Percentiles rank a stretch among this genome's conserved stretches.
Conservation (phyloP, 2,329 filamentous ascomycete genomes). For the Parafenestella ontariensis region DNA sequence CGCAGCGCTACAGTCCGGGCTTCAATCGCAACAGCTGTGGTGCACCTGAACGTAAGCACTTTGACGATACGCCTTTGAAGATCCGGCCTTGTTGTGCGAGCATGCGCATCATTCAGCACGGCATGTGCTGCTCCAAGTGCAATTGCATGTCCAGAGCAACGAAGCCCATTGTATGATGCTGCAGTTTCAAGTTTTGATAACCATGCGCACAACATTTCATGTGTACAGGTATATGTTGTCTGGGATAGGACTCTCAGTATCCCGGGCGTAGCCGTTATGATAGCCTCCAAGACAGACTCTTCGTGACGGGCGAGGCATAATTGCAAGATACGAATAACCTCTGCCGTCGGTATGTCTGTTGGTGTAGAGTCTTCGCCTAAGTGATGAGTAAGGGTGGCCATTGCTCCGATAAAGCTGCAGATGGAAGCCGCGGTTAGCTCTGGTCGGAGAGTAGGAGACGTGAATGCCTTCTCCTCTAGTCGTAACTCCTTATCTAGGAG, state of each 20-base stretch:
- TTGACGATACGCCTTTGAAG: slow-evolving; percentile 39
- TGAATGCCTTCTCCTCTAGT: slow-evolving; percentile 49
- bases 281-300: slow-evolving; percentile 41
- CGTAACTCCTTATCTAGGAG: slow-evolving; percentile 41
- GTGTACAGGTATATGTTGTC: slow-evolving; percentile 10
- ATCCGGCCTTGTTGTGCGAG: neutral
- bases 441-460: slow-evolving; percentile 60
- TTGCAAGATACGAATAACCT: slow-evolving; percentile 35
- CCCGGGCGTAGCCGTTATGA: slow-evolving; percentile 31
- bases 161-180: slow-evolving; percentile 48
- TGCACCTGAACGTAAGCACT: slow-evolving; percentile 47
- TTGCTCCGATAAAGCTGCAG: slow-evolving; percentile 60
- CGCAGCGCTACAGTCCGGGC: slow-evolving; percentile 53
- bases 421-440: slow-evolving; percentile 70
- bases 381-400: slow-evolving; percentile 25
- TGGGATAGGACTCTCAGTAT: slow-evolving; percentile 28
- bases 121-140: slow-evolving; percentile 52
- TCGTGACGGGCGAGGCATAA: slow-evolving; percentile 47
- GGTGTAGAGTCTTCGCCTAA: slow-evolving; percentile 6
- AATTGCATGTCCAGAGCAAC: slow-evolving; percentile 53
- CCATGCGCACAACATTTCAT: slow-evolving; percentile 37
- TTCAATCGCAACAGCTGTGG: slow-evolving; percentile 50
- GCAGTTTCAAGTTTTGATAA: slow-evolving; percentile 43
- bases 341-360: slow-evolving; percentile 15
- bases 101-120: slow-evolving; percentile 11